Percentiles rank a stretch among this genome's conserved stretches.
These are phyloP conservation scores for Hansenula lynferdii DNA, from an alignment of 1,139 yeast species.

Conservation along the genomic window DNA sequence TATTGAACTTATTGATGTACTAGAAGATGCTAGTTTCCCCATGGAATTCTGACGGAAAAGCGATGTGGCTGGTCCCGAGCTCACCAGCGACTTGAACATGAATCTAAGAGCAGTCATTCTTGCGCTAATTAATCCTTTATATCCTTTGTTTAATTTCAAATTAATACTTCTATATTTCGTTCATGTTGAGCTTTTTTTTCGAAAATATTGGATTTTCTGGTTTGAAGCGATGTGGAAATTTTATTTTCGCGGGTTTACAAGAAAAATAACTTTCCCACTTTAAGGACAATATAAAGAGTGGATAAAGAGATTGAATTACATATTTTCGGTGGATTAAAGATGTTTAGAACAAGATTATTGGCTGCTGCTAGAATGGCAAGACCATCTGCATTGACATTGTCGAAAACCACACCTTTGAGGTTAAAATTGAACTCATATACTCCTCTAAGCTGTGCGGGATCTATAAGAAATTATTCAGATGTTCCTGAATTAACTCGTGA, in stretches of 20 bases:
- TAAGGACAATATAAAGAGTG: no score
- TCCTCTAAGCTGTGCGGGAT: background rate
- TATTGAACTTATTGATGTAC: constrained; percentile 13
- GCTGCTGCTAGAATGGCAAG: background rate
- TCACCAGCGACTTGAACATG: constrained; percentile 18
- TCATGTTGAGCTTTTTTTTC: no score
- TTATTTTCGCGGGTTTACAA: no score
- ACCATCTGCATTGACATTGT: no score
- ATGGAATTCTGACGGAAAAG: constrained; percentile 11
- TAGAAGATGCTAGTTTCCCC: constrained; percentile 6
- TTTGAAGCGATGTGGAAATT: no score
- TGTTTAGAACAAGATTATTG: background rate
- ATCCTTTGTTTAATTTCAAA: background rate
- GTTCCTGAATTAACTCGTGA: constrained; percentile 67
- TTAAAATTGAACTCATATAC: background rate
- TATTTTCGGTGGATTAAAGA: no score
- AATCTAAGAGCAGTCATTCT: constrained; percentile 8
- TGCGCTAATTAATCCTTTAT: background rate
- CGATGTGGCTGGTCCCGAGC: constrained; percentile 9
- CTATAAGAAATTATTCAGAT: constrained; percentile 48
- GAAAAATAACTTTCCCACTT: no score
- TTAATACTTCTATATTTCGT: no score
- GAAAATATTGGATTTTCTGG: no score
- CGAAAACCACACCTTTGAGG: no score
- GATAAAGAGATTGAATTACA: no score